These are phyloP conservation scores for Phytopythium litorale DNA, from an alignment of 352 stramenopile genomes.

Conservation along the genomic window DNA sequence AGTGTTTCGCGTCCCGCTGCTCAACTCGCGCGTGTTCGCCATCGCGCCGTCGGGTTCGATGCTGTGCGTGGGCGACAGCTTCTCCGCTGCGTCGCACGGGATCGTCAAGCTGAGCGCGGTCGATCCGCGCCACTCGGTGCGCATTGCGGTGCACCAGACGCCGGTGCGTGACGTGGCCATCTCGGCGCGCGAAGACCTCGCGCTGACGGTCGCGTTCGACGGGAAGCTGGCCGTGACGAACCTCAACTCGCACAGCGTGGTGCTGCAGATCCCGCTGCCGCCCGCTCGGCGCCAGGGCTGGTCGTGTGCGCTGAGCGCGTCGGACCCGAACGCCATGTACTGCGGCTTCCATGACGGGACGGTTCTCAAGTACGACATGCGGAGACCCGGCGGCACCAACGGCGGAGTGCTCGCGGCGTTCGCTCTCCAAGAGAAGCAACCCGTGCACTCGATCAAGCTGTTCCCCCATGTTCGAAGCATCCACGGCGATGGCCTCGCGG, in stretches of 20 bases:
- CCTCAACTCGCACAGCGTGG: constrained; percentile 35
- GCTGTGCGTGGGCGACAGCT: constrained; percentile 48
- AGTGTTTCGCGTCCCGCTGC: constrained; percentile 30
- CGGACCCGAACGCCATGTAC: constrained; percentile 40
- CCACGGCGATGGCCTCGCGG: constrained; percentile 27
- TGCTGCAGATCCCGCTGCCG: constrained; percentile 33
- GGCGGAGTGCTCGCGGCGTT: constrained; percentile 31
- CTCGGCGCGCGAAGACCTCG: constrained; percentile 22
- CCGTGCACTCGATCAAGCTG: constrained; percentile 47
- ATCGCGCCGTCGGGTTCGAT: constrained; percentile 41
- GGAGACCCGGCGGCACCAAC: constrained; percentile 21
- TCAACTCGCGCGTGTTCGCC: constrained; percentile 47
- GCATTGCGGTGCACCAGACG: constrained; percentile 35
- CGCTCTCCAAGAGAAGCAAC: constrained; percentile 34
- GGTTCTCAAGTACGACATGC: constrained; percentile 49
- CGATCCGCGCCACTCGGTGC: constrained; percentile 23
- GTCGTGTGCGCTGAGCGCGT: constrained; percentile 41
- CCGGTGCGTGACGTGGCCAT: constrained; percentile 58
- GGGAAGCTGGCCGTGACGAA: constrained; percentile 48
- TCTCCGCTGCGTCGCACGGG: constrained; percentile 25
- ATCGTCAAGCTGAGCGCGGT: constrained; percentile 40
- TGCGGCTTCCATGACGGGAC: constrained; percentile 52
- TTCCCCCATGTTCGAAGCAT: constrained; percentile 18
- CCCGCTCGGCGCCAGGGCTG: constrained; percentile 39
- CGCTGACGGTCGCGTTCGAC: constrained; percentile 58